Evolutionary conservation across 805 yeast genomes (phyloP).

Genomic region (Wickerhamomyces chaumierensis): DNA sequence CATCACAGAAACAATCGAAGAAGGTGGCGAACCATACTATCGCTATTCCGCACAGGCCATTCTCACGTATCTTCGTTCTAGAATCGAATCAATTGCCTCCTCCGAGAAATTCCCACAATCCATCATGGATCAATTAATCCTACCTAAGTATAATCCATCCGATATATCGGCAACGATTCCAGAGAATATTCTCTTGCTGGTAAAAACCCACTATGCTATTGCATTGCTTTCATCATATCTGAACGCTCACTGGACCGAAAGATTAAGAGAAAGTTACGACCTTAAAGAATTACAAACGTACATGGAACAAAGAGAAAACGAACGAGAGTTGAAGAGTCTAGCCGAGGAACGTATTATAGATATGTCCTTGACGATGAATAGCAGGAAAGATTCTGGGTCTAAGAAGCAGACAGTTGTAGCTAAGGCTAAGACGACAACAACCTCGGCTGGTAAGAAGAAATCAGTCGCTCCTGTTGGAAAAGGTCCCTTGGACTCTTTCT

Average conservation of each 20-base stretch:
- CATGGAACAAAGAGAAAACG: conserved; percentile 10
- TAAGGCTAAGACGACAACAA: conserved; percentile 16
- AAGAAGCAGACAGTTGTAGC: neutral
- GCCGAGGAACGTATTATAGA: conserved; percentile 21
- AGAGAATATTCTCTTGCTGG: conserved; percentile 22
- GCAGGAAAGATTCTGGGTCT: conserved; percentile 4
- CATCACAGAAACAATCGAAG: conserved; percentile 30
- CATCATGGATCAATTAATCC: conserved; percentile 16
- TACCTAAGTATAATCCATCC: conserved; percentile 18
- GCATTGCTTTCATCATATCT: conserved; percentile 37
- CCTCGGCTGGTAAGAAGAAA: conserved; percentile 21
- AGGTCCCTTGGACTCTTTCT: conserved; percentile 65
- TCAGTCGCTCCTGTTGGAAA: conserved; percentile 39
- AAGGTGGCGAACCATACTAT: conserved; percentile 33
- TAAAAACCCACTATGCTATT: conserved; percentile 26
- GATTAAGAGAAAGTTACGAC: conserved; percentile 22
- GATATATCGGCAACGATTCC: conserved; percentile 23
- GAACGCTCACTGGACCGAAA: conserved; percentile 11
- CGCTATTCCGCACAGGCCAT: conserved; percentile 31
- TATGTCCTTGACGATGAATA: conserved; percentile 15
- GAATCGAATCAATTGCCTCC: conserved; percentile 23
- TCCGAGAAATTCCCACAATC: conserved; percentile 31
- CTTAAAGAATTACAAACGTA: conserved; percentile 19
- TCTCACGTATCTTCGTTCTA: conserved; percentile 25
- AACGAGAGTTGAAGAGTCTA: conserved; percentile 16